phyloP scores from a whole-genome alignment of 495 filamentous ascomycete genomes.

The Pyronema domesticum region DNA sequence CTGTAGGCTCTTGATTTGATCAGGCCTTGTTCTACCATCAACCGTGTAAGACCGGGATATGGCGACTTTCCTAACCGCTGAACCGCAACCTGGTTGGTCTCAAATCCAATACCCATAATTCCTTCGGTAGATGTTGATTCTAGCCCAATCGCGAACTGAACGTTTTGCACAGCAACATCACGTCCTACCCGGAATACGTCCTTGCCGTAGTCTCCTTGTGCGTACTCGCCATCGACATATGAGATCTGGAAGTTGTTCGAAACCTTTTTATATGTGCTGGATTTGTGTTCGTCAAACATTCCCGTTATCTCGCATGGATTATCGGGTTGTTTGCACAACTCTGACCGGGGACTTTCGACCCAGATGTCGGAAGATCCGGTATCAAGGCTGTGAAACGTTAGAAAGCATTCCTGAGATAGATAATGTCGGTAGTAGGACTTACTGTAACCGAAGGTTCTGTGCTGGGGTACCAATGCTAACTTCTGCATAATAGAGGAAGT shows the following conservation, averaged over 20 bases:
- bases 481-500: constrained; percentile 55
- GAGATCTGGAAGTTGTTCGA: constrained; percentile 72
- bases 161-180: constrained; percentile 36
- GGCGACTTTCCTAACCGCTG: constrained; percentile 36
- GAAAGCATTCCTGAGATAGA: neutral
- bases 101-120: constrained; percentile 84
- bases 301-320: constrained; percentile 41
- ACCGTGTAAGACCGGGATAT: constrained; percentile 65
- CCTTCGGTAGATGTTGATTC: constrained; percentile 51
- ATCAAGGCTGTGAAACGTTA: constrained; percentile 33
- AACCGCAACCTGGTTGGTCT: constrained; percentile 62
- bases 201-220: constrained; percentile 64
- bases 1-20: constrained; percentile 75
- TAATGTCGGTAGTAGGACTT: constrained; percentile 1
- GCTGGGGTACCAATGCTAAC: constrained; percentile 53
- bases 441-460: constrained; percentile 44
- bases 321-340: constrained; percentile 33
- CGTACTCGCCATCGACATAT: constrained; percentile 74
- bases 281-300: constrained; percentile 53
- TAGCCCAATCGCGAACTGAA: constrained; percentile 84
- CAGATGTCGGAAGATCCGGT: constrained; percentile 85
- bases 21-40: constrained; percentile 48
- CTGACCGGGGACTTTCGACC: constrained; percentile 53
- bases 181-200: constrained; percentile 56
- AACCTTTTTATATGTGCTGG: constrained; percentile 64